Base-by-base conservation (phyloP, 106 monocot species). In the Dactylorhiza incarnata region DNA sequence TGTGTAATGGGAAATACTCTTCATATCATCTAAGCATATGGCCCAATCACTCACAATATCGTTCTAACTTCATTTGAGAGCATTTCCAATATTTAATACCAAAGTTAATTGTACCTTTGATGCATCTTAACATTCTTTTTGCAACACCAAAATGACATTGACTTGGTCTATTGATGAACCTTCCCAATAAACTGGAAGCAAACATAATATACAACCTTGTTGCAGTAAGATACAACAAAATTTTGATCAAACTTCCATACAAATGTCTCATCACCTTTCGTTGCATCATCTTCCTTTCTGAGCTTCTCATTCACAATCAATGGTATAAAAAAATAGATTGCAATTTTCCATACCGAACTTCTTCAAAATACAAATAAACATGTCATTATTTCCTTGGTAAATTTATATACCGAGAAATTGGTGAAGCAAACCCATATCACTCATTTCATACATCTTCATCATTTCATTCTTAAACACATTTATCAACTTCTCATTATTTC, bases 1-100 rank as follows among this genome's bases (percentile, higher is more conserved):
- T n/a, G 9, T 16, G 43, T 46, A 54, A 0, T 53, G n/a, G 7
- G 72, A 56, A 4, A 72, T 79, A 54, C 54, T 79, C 20, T 79
- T 79, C 53, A 70, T 71, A 49, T 71, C 44, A 79, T 73, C 56
- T 15, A 15, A 10, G 15, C 8, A 68, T 25, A 22, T 29, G 5
- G 37, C 24, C 68, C 37, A 68, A 68, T 68, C 68, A 68, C 37
- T 68, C 11, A 26, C 8, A 68, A 68, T 26, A 68, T 11, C 24
- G 1, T 2, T 65, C 0, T 19, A 65, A 65, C 9, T 65, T 65
- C 9, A 65, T 16, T 16, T n/a, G 1, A 9, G 7, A 9, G 50
- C 2, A 9, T 50, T 50, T 50, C 7, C 12, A 9, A 50, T 9
- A 50, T 13, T 50, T 5, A 50, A 50, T 50, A 50, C 50, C 50